phyloP scores from a whole-genome alignment of 352 stramenopile species.

The Pythium aristosporum region DNA sequence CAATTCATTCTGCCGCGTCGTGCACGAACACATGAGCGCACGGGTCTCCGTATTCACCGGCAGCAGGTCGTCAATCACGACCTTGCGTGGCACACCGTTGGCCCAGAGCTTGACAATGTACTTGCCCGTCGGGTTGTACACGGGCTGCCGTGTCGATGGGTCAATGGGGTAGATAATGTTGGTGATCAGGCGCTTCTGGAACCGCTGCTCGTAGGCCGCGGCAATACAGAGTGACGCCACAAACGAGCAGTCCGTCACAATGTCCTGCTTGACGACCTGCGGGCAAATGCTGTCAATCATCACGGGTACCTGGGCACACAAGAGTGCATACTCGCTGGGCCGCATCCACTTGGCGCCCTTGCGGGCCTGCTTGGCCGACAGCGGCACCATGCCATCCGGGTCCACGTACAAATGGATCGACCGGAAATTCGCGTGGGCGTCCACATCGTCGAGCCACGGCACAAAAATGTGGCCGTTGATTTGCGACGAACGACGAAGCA shows the following conservation, averaged over 20 bases:
- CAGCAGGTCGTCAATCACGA: slow-evolving; percentile 95
- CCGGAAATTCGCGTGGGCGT: slow-evolving; percentile 57
- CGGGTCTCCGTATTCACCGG: slow-evolving; percentile 77
- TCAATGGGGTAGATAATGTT: slow-evolving; percentile 96
- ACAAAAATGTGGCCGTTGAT: slow-evolving; percentile 87
- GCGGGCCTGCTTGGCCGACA: slow-evolving; percentile 71
- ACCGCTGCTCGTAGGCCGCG: slow-evolving; percentile 90
- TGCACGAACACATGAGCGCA: slow-evolving; percentile 84
- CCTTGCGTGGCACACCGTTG: slow-evolving; percentile 91
- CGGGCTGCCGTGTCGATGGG: slow-evolving; percentile 44
- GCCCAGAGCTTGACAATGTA: slow-evolving; percentile 98
- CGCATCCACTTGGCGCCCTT: slow-evolving; percentile 68
- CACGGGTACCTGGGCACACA: slow-evolving; percentile 49
- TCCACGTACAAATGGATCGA: slow-evolving; percentile 57
- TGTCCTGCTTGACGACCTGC: slow-evolving; percentile 83
- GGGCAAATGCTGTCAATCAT: slow-evolving; percentile 78
- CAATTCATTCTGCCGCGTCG: slow-evolving; percentile 76
- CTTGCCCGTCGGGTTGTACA: slow-evolving; percentile 92
- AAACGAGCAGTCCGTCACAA: slow-evolving; percentile 93
- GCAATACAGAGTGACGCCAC: slow-evolving; percentile 92
- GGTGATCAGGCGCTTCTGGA: slow-evolving; percentile 91
- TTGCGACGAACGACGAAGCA: slow-evolving; percentile 74
- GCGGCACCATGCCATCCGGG: slow-evolving; percentile 57
- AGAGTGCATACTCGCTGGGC: slow-evolving; percentile 50
- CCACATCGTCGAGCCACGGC: slow-evolving; percentile 73